Conservation (phyloP, 768 basidiomycete genomes). For the Lenzites betulinus region DNA sequence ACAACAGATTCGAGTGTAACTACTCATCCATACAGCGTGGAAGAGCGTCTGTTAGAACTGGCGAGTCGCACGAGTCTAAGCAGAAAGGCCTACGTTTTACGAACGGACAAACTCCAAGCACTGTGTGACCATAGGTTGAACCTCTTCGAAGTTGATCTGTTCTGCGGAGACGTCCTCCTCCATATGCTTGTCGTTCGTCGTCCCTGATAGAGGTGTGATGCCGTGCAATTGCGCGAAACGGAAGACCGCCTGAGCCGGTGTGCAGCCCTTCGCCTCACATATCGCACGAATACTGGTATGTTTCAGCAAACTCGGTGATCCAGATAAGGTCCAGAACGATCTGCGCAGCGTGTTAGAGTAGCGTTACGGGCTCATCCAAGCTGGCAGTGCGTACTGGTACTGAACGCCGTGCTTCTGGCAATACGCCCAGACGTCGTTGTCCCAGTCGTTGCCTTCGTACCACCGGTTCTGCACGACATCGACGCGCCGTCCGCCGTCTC, state of each 20-base stretch:
- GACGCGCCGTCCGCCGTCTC: conserved; percentile 49
- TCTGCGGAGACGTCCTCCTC: conserved; percentile 57
- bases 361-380: no score
- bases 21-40: no score
- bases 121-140: neutral
- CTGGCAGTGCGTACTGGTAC: conserved; percentile 60
- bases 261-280: conserved; percentile 49
- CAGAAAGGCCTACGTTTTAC: no score
- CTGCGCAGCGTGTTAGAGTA: conserved; percentile 36
- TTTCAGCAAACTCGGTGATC: conserved; percentile 64
- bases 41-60: no score
- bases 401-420: conserved; percentile 64
- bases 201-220: conserved; percentile 76
- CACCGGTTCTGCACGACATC: conserved; percentile 85
- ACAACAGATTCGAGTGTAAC: no score
- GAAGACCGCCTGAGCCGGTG: conserved; percentile 68
- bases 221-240: conserved; percentile 66
- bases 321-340: conserved; percentile 85
- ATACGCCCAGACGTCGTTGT: conserved; percentile 60
- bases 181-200: conserved; percentile 69
- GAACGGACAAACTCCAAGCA: neutral
- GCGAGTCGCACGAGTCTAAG: no score
- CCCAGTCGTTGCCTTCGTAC: conserved; percentile 82
- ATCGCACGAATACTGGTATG: conserved; percentile 49
- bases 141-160: conserved; percentile 36